Evolutionary conservation across 768 basidiomycete species (phyloP), one percentile per base, ranked within the genome.

Genomic region (Boletus sensibilis): DNA sequence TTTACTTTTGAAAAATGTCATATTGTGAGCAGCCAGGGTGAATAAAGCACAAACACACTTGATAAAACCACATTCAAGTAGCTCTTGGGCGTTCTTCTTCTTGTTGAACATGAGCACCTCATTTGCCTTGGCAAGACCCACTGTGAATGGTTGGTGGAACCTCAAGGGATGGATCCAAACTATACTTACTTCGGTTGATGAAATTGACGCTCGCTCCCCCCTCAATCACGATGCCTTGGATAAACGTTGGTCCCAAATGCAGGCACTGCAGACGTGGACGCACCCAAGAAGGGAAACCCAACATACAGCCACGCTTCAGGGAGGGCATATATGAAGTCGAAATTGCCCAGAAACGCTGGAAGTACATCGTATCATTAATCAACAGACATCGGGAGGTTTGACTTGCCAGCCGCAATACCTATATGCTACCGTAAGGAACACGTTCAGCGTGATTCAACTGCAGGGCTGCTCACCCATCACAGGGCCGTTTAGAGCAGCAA

Each of bases 401-500:
- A 37, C 48, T 50, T 39, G 84, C 86, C 86, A 56, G 87, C 85
- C 38, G 84, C 81, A 45, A 88, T 88, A 18, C 86, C 86, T 88
- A 44, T 29, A 18, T 7, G 34, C 27, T 20, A 35, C 21, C 3
- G 39, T 68, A 6, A 64, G 38, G 14, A 31, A 27, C 31, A 40
- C 13, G 8, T 33, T 61, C 39, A 46, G 46, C 39, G 16, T 21
- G 25, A 25, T 11, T 21, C 27, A 7, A 12, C n/a, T 8, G 25
- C 6, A 12, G 20, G 6, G 16, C 18, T 12, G 16, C 62, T 57
- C 67, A 86, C 87, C 88, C 80, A 90, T 83, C 5, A 86, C 88
- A 18, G 88, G 88, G 0, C 88, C 88, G 59, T 90, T 88, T 21
- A 90, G 60, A 2, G 85, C 87, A 13, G 86, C 87, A 13, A 90